Percentiles rank a stretch among this genome's conserved stretches.
These are phyloP conservation scores for Carex sylvatica DNA, from an alignment of 202 grass and related monocot species.

Conservation along the genomic window DNA sequence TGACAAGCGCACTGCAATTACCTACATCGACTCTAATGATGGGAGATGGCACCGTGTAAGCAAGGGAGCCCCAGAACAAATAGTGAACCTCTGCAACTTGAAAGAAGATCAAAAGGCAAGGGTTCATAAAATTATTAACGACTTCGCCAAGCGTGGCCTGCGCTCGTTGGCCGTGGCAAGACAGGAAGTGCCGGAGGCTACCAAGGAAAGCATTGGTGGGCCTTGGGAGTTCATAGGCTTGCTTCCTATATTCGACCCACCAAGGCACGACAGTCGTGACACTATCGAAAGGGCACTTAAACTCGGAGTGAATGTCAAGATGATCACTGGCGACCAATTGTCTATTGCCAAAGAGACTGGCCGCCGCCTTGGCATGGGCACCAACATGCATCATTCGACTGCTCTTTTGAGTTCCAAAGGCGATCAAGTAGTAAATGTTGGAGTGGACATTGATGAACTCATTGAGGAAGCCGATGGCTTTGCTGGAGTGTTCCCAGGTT, in stretches of 20 bases:
- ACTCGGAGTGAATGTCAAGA: slow-evolving; percentile 88
- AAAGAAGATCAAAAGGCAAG: slow-evolving; percentile 36
- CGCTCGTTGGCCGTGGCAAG: slow-evolving; percentile 56
- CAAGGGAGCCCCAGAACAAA: slow-evolving; percentile 85
- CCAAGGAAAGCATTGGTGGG: slow-evolving; percentile 49
- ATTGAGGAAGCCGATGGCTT: slow-evolving; percentile 93
- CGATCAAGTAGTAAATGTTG: background rate
- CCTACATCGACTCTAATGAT: slow-evolving; percentile 57
- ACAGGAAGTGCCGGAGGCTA: slow-evolving; percentile 65
- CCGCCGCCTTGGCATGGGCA: slow-evolving; percentile 75
- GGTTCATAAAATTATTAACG: slow-evolving; percentile 48
- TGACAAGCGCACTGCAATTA: slow-evolving; percentile 79
- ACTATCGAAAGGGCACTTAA: slow-evolving; percentile 59
- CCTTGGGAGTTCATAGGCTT: slow-evolving; percentile 80
- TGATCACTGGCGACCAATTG: slow-evolving; percentile 92
- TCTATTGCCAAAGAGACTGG: slow-evolving; percentile 87
- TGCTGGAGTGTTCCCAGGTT: slow-evolving; percentile 80
- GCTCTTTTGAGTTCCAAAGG: slow-evolving; percentile 52
- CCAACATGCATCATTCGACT: slow-evolving; percentile 83
- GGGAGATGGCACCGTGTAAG: slow-evolving; percentile 67
- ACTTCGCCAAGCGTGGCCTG: slow-evolving; percentile 60
- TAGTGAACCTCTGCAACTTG: slow-evolving; percentile 63
- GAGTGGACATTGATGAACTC: slow-evolving; percentile 63
- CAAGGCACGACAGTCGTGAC: slow-evolving; percentile 61
- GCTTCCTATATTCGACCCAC: slow-evolving; percentile 66